Conservation (phyloP, 495 filamentous ascomycete species). For the Penicillium bialowiezense region DNA sequence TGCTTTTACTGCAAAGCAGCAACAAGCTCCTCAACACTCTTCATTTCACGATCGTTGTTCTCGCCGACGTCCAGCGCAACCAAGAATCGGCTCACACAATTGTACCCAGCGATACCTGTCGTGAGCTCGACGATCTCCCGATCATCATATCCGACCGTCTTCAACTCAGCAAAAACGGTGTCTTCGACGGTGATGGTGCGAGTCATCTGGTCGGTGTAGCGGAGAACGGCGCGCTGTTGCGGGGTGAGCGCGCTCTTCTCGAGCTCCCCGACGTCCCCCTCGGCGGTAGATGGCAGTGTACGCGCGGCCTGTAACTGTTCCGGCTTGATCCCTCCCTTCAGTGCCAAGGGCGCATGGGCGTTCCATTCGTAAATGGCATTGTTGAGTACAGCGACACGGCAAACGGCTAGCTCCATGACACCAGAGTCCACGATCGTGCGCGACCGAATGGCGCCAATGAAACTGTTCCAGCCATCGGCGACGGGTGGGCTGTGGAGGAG, state of each 20-base stretch:
- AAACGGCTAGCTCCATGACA: conserved; percentile 38
- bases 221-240: conserved; percentile 64
- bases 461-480: conserved; percentile 74
- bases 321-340: conserved; percentile 35
- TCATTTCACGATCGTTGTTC: conserved; percentile 43
- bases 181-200: conserved; percentile 55
- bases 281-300: conserved; percentile 35
- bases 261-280: conserved; percentile 21
- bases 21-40: conserved; percentile 40
- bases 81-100: conserved; percentile 81
- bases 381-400: conserved; percentile 70
- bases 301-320: conserved; percentile 47
- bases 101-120: conserved; percentile 77
- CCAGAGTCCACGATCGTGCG: conserved; percentile 62
- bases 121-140: conserved; percentile 69
- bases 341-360: conserved; percentile 66
- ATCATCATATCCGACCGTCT: conserved; percentile 47
- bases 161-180: conserved; percentile 57
- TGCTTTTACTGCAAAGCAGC: conserved; percentile 12
- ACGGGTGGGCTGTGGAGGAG: conserved; percentile 68
- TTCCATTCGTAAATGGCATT: conserved; percentile 76
- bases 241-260: conserved; percentile 46
- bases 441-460: conserved; percentile 66
- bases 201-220: conserved; percentile 38
- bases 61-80: conserved; percentile 74